A percentile compares a stretch with the other conserved stretches of the same genome.
Conservation (phyloP, 176 grass and related monocot species). For the Avena insularis region DNA sequence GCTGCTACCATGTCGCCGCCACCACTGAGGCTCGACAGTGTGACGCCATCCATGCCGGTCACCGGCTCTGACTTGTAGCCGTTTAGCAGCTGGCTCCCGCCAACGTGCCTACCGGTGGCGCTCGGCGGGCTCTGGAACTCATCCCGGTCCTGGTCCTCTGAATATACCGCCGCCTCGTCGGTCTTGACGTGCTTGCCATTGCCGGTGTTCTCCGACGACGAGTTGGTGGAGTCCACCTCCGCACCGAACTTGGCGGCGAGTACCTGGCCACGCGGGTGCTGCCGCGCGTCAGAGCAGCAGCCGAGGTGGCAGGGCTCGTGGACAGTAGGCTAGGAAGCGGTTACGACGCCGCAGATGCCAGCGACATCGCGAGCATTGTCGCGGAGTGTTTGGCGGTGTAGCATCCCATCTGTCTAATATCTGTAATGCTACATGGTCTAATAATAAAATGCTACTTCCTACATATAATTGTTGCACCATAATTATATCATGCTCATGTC, state of each 20-base stretch:
- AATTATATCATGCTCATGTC: too few relatives aligned
- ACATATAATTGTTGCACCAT: too few relatives aligned
- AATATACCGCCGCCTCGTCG: slow-evolving; percentile 58
- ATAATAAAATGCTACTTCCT: too few relatives aligned
- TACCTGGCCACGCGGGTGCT: too few relatives aligned
- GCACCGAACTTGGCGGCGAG: slow-evolving; percentile 74
- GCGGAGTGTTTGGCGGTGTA: too few relatives aligned
- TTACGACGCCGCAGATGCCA: too few relatives aligned
- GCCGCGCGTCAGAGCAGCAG: too few relatives aligned
- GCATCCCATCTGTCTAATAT: too few relatives aligned
- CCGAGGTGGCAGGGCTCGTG: too few relatives aligned
- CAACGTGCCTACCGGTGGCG: slow-evolving; percentile 14
- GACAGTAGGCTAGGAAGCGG: too few relatives aligned
- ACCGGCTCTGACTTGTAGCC: slow-evolving; percentile 65
- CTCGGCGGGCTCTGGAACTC: slow-evolving; percentile 63
- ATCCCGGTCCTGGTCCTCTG: slow-evolving; percentile 71
- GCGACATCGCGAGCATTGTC: too few relatives aligned
- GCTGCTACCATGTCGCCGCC: slow-evolving; percentile 8
- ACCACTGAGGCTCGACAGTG: slow-evolving; percentile 41
- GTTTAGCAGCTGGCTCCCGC: slow-evolving; percentile 43
- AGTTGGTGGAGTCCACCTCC: slow-evolving; percentile 80
- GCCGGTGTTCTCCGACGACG: slow-evolving; percentile 65
- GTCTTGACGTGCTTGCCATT: slow-evolving; percentile 48
- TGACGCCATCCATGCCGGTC: slow-evolving; percentile 30
- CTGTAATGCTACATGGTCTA: too few relatives aligned